Evolutionary conservation across 495 filamentous ascomycete species (phyloP).

Genomic region (Rhizodiscina lignyota): DNA sequence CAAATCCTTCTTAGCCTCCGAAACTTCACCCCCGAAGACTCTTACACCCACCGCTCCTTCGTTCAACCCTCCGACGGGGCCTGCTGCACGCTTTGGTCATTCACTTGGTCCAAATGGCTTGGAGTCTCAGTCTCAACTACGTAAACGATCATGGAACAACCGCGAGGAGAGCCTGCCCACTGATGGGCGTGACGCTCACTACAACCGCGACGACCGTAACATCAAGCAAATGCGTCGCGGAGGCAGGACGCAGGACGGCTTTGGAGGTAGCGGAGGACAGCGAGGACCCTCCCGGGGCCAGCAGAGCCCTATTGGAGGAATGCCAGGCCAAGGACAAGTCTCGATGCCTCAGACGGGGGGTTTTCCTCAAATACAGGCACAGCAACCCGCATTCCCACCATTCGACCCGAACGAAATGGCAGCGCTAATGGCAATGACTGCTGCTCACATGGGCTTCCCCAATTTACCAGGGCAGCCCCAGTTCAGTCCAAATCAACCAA

Average conservation of each 20-base stretch:
- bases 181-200: slow-evolving; percentile 22
- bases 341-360: slow-evolving; percentile 30
- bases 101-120: slow-evolving; percentile 21
- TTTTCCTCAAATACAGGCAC: slow-evolving; percentile 28
- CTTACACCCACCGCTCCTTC: slow-evolving; percentile 14
- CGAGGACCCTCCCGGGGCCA: slow-evolving; percentile 1
- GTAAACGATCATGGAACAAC: slow-evolving; percentile 26
- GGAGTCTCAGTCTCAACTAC: too few relatives aligned
- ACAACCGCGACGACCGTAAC: slow-evolving; percentile 23
- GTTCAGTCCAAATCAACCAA: slow-evolving; percentile 18
- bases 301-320: slow-evolving; percentile 1
- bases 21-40: slow-evolving; percentile 21
- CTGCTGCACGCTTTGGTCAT: slow-evolving; percentile 14
- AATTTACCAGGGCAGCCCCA: slow-evolving; percentile 35
- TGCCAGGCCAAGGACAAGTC: slow-evolving; percentile 16
- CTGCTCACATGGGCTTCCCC: slow-evolving; percentile 44
- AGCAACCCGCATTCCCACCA: slow-evolving; percentile 25
- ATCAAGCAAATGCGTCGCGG: slow-evolving; percentile 64
- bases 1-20: slow-evolving; percentile 41
- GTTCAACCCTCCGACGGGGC: slow-evolving; percentile 24
- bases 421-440: slow-evolving; percentile 52
- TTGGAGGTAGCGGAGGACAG: slow-evolving; percentile 3
- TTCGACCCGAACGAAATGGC: slow-evolving; percentile 51
- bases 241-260: slow-evolving; percentile 14
- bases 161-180: slow-evolving; percentile 18